Percentiles rank a stretch among this genome's conserved stretches.
Evolutionary conservation across 768 basidiomycete genomes (phyloP).

Genomic region (Brasilioporus rufonigricans): DNA sequence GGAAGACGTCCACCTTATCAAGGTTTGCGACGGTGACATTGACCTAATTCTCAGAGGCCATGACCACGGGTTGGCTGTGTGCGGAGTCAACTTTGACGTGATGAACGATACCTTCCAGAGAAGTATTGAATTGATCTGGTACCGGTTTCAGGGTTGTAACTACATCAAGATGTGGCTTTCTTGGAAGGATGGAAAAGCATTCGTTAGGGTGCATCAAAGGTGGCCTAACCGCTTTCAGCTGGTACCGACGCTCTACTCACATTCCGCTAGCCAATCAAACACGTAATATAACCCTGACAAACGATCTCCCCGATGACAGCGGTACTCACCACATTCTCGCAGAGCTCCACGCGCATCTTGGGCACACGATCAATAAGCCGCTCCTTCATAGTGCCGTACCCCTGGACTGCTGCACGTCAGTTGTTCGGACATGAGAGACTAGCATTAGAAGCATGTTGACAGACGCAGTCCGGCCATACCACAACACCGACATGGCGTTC

Average conservation of each 20-base stretch:
- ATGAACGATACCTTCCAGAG: constrained; percentile 4
- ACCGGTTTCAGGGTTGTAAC: constrained; percentile 3
- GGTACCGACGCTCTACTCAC: background rate
- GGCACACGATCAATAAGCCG: background rate
- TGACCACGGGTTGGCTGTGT: constrained; percentile 11
- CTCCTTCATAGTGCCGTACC: constrained; percentile 3
- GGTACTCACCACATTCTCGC: background rate
- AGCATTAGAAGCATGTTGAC: constrained; percentile 10
- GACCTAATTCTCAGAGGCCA: constrained; percentile 12
- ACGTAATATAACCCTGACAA: constrained; percentile 2
- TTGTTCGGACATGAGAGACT: no score
- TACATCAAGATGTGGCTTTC: constrained; percentile 4
- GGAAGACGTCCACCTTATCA: constrained; percentile 1
- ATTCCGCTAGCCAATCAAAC: constrained; percentile 1
- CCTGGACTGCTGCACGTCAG: constrained; percentile 8
- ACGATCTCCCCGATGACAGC: constrained; percentile 5
- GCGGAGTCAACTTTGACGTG: background rate
- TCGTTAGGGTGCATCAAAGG: background rate
- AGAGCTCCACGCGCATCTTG: background rate
- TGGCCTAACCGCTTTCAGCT: background rate
- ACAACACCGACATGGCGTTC: constrained; percentile 15
- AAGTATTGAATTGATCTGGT: constrained; percentile 6
- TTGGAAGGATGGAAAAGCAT: background rate
- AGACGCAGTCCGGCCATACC: constrained; percentile 19
- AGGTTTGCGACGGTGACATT: background rate